Evolutionary conservation across 441 rosid genomes (phyloP), one percentile per base, ranked within the genome.

Genomic region (Pelargonium cotyledonis): DNA sequence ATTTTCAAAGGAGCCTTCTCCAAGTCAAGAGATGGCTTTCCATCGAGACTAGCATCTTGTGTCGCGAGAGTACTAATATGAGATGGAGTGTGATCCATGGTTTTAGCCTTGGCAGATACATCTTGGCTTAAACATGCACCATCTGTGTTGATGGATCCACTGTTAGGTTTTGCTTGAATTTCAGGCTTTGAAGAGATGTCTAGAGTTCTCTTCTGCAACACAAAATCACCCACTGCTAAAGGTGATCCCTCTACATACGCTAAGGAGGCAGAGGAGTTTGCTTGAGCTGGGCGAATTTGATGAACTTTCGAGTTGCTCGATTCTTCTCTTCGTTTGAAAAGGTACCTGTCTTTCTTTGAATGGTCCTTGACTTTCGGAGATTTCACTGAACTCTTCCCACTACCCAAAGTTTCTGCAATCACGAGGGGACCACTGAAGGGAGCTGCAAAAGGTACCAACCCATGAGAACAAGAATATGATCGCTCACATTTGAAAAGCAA

Each of bases 361-460:
- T 77, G 81, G 74, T 88, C 96, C 95, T 89, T 88, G 67, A 82
- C 84, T 85, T 89, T 94, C 67, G 78, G 43, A 61, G 83, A 71
- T 31, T 77, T 94, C 49, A 84, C 86, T 46, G 91, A 78, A 77
- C 79, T 74, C 84, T 86, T 91, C 63, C 70, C 78, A 68, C 83
- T 76, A 75, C 94, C 83, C 71, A 89, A 81, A 63, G 94, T 73
- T 79, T 94, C 99, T 1, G 99, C 97, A 69, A 87, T 83, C 70
- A 89, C 96, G 75, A 94, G 70, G 40, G 99, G 99, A 66, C 99
- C 99, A 75, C 94, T 91, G 82, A 91, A 84, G 71, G 94, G 95
- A 82, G 97, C 97, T 94, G 87, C 58, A 80, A 73, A 79, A 68
- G 70, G 19, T 70, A 73, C 66, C 63, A 73, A 55, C 14, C 29